Conservation (phyloP, 2,329 filamentous ascomycete genomes). For the Venturia effusa region DNA sequence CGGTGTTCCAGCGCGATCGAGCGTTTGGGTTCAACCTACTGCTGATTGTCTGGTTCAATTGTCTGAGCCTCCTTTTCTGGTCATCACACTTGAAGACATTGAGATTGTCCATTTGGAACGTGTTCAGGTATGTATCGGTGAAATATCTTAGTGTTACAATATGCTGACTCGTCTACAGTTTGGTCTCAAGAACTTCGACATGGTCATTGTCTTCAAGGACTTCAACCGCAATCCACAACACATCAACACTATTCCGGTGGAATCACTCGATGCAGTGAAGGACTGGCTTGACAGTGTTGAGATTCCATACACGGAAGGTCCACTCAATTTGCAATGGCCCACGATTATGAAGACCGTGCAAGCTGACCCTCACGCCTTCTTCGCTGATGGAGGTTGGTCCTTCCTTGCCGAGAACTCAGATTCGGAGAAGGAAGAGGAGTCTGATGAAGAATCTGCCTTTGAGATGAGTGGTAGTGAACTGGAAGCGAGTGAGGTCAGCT, state of each 20-base stretch:
- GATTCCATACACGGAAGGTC: constrained; percentile 87
- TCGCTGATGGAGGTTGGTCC: constrained; percentile 86
- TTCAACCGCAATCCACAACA: constrained; percentile 83
- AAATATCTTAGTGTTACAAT: background rate
- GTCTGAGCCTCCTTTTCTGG: constrained; percentile 93
- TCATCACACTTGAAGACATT: constrained; percentile 89
- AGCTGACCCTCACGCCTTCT: constrained; percentile 88
- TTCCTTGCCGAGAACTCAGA: constrained; percentile 86
- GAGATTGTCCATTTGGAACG: constrained; percentile 93
- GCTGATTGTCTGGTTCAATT: constrained; percentile 96
- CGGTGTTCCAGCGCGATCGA: constrained; percentile 90
- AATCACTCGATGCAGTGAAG: constrained; percentile 88
- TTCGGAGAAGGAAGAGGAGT: constrained; percentile 62
- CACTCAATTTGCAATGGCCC: constrained; percentile 95
- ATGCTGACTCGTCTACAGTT: constrained; percentile 46
- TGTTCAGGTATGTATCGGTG: constrained; percentile 46
- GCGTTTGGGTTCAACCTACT: constrained; percentile 89
- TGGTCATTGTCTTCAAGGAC: constrained; percentile 97
- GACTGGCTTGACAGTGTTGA: constrained; percentile 96
- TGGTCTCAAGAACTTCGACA: constrained; percentile 96
- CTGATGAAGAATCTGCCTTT: constrained; percentile 84
- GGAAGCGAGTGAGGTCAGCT: constrained; percentile 59
- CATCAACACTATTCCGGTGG: constrained; percentile 96
- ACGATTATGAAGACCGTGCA: constrained; percentile 99
- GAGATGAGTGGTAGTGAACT: constrained; percentile 82